Conservation (phyloP, 345 rosid species). For the Pseudoturritis turrita region DNA sequence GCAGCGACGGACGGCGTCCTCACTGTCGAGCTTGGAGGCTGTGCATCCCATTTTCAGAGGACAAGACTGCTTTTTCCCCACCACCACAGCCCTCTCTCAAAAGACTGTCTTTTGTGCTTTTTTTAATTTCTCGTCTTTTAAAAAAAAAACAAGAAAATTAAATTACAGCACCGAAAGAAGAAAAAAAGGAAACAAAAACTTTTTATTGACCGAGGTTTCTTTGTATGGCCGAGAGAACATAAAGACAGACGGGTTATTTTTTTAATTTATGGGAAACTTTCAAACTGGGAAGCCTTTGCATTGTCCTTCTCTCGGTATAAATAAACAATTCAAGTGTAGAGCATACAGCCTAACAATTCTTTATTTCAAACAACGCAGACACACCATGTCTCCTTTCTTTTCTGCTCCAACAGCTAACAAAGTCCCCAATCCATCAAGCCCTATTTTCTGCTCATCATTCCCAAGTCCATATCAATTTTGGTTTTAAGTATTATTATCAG, state of each 20-base stretch:
- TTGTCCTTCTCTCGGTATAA: not conserved
- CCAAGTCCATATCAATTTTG: not conserved
- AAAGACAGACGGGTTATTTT: not conserved
- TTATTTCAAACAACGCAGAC: not conserved
- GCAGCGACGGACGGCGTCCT: constrained; percentile 88
- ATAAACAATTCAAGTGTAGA: not conserved
- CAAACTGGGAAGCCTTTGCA: not conserved
- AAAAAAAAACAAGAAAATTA: not conserved
- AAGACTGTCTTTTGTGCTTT: not conserved
- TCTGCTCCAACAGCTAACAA: constrained; percentile 51
- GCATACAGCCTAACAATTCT: not conserved
- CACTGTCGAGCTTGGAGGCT: constrained; percentile 88
- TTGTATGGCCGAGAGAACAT: not conserved
- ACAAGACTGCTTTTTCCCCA: not conserved
- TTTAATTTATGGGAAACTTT: not conserved
- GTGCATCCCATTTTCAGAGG: constrained; percentile 61
- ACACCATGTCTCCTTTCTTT: not conserved
- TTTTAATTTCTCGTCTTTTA: not conserved
- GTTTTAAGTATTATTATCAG: not conserved
- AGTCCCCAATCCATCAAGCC: not conserved
- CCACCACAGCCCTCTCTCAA: not conserved
- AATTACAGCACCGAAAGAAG: not conserved
- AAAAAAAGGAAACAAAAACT: not conserved
- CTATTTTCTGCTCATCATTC: too few relatives aligned
- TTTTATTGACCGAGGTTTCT: not conserved